These are phyloP conservation scores for Fonsecaea multimorphosa DNA, from an alignment of 2,329 filamentous ascomycete species.

Conservation along the genomic window DNA sequence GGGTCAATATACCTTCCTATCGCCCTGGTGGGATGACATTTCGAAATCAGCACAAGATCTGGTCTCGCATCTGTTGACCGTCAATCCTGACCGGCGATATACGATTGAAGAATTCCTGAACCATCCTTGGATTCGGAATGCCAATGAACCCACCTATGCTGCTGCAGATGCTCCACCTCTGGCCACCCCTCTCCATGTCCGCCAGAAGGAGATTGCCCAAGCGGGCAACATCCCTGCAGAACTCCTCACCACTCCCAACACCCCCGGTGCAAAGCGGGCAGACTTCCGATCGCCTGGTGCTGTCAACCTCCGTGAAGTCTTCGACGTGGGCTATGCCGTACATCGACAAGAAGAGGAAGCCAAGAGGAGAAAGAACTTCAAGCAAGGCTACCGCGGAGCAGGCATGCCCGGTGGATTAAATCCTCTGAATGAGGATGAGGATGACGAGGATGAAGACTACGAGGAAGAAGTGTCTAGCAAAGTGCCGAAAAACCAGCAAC, in stretches of 20 bases:
- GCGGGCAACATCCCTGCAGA: constrained; percentile 62
- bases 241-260: constrained; percentile 59
- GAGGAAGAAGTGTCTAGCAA: constrained; percentile 58
- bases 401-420: constrained; percentile 65
- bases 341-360: constrained; percentile 95
- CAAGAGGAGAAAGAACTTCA: constrained; percentile 85
- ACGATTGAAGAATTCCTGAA: constrained; percentile 89
- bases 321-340: constrained; percentile 97
- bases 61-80: constrained; percentile 88
- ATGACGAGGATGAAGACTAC: constrained; percentile 69
- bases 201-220: constrained; percentile 62
- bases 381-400: constrained; percentile 69
- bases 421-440: constrained; percentile 68
- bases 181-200: constrained; percentile 67
- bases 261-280: constrained; percentile 65
- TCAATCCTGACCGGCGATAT: constrained; percentile 93
- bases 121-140: constrained; percentile 90
- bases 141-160: constrained; percentile 69
- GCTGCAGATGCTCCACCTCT: constrained; percentile 73
- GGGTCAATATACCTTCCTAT: constrained; percentile 96
- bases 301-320: constrained; percentile 94
- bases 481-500: constrained; percentile 69
- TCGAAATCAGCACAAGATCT: constrained; percentile 93
- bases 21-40: constrained; percentile 99
- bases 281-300: constrained; percentile 96